phyloP scores from a whole-genome alignment of 108 stramenopile species.

The Mayamaea pseudoterrestris region DNA sequence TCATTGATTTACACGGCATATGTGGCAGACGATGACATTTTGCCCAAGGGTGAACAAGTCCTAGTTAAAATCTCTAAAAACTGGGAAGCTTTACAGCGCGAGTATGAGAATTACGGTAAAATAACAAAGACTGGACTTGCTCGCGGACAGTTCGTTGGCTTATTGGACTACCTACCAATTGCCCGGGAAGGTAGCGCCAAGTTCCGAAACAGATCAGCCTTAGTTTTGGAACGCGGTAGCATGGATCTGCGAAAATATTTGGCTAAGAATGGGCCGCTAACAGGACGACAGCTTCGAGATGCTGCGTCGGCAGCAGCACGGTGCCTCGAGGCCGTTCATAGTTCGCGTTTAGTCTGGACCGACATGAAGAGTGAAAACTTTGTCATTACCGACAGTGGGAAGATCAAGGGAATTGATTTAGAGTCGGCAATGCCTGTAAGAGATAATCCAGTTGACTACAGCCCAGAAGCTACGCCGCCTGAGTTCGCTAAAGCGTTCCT shows the following conservation, averaged over 20 bases:
- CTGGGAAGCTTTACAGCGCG: constrained; percentile 61
- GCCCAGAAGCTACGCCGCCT: constrained; percentile 83
- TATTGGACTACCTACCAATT: constrained; percentile 42
- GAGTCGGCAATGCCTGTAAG: constrained; percentile 69
- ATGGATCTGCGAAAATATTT: constrained; percentile 68
- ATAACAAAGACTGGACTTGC: constrained; percentile 26
- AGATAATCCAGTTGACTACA: constrained; percentile 75
- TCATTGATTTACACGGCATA: constrained; percentile 35
- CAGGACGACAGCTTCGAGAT: constrained; percentile 56
- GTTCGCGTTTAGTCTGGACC: constrained; percentile 72
- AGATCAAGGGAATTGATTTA: constrained; percentile 74
- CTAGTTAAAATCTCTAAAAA: constrained; percentile 39
- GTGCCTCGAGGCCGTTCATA: constrained; percentile 66
- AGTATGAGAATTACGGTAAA: constrained; percentile 61
- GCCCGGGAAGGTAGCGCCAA: constrained; percentile 21
- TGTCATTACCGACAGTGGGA: constrained; percentile 47
- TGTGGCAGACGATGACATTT: constrained; percentile 22
- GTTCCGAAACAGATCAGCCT: constrained; percentile 39
- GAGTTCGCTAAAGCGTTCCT: constrained; percentile 75
- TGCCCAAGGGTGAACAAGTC: constrained; percentile 23
- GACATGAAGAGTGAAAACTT: constrained; percentile 86
- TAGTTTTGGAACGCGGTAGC: constrained; percentile 67
- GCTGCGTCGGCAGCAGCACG: constrained; percentile 53
- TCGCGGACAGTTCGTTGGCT: constrained; percentile 39
- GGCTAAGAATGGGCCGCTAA: constrained; percentile 33